A percentile compares a stretch with the other conserved stretches of the same genome.
Conservation (phyloP, 73 alveolate genomes). For the Breviolum minutum region DNA sequence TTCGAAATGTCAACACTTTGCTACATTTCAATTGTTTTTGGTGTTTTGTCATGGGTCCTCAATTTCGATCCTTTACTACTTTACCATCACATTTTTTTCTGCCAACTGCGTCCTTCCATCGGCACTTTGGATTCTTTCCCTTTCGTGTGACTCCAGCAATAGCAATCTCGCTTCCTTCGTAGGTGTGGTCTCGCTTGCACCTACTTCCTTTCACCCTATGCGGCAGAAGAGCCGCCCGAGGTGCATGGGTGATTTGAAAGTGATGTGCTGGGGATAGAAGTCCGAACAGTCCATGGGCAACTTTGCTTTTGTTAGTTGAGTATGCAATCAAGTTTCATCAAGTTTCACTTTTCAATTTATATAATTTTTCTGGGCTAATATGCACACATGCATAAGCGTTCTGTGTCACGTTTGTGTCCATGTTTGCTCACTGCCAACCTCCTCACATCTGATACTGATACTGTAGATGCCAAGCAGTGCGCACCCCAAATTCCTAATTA, state of each 20-base stretch:
- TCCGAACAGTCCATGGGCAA: neutral
- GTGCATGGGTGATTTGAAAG: neutral
- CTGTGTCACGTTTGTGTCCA: too few relatives aligned
- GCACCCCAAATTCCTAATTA: too few relatives aligned
- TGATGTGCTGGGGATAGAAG: neutral
- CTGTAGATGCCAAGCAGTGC: too few relatives aligned
- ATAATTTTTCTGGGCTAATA: neutral
- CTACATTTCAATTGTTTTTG: too few relatives aligned
- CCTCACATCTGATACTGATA: neutral
- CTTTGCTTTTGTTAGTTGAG: neutral
- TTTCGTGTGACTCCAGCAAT: too few relatives aligned
- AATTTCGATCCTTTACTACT: too few relatives aligned
- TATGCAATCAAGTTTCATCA: neutral
- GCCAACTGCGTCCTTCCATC: neutral
- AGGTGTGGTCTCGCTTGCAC: slow-evolving; percentile 78
- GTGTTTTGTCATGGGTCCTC: too few relatives aligned
- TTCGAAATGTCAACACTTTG: too few relatives aligned
- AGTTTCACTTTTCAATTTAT: neutral
- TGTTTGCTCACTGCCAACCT: too few relatives aligned
- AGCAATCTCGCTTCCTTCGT: neutral
- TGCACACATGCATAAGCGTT: too few relatives aligned
- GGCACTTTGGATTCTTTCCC: too few relatives aligned
- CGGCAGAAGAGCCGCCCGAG: slow-evolving; percentile 2
- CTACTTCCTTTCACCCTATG: slow-evolving; percentile 64
- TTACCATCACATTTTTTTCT: neutral